Conservation (phyloP, 495 filamentous ascomycete genomes). For the Margaritispora aquatica region DNA sequence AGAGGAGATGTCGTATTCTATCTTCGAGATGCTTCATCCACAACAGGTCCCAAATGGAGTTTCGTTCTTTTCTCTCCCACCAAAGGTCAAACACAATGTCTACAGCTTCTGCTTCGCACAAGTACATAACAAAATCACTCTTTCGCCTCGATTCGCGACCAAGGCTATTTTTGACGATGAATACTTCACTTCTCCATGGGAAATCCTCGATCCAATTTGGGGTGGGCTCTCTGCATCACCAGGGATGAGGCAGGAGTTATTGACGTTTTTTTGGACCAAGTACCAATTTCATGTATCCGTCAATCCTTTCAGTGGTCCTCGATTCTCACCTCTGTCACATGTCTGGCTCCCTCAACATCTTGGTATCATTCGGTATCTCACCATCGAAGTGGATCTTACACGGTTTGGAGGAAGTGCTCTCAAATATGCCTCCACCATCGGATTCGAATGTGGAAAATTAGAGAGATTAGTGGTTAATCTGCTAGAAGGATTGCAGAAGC, state of each 20-base stretch:
- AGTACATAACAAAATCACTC: slow-evolving; percentile 10
- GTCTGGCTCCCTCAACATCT: slow-evolving; percentile 16
- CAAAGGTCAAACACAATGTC: slow-evolving; percentile 8
- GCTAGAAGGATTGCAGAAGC: slow-evolving; percentile 2
- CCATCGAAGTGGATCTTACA: slow-evolving; percentile 22
- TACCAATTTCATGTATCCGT: slow-evolving; percentile 23
- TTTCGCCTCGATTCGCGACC: slow-evolving; percentile 16
- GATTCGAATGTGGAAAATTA: slow-evolving; percentile 4
- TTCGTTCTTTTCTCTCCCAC: slow-evolving; percentile 9
- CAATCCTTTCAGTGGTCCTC: slow-evolving; percentile 13
- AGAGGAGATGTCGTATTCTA: background rate
- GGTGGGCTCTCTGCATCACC: slow-evolving; percentile 14
- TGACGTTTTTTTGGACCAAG: slow-evolving; percentile 24
- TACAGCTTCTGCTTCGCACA: slow-evolving; percentile 17
- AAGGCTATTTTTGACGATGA: slow-evolving; percentile 10
- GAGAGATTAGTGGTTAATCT: slow-evolving; percentile 3
- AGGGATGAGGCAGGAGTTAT: slow-evolving; percentile 14
- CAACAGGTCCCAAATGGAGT: background rate
- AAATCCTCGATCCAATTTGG: slow-evolving; percentile 19
- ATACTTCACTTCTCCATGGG: slow-evolving; percentile 16
- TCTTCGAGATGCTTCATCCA: background rate
- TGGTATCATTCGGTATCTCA: slow-evolving; percentile 16
- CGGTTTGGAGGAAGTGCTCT: slow-evolving; percentile 15
- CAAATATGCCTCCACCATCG: slow-evolving; percentile 1
- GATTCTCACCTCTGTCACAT: slow-evolving; percentile 16